Base-by-base conservation (phyloP, 176 grass and related monocot genomes). In the Calamus simplicifolius region DNA sequence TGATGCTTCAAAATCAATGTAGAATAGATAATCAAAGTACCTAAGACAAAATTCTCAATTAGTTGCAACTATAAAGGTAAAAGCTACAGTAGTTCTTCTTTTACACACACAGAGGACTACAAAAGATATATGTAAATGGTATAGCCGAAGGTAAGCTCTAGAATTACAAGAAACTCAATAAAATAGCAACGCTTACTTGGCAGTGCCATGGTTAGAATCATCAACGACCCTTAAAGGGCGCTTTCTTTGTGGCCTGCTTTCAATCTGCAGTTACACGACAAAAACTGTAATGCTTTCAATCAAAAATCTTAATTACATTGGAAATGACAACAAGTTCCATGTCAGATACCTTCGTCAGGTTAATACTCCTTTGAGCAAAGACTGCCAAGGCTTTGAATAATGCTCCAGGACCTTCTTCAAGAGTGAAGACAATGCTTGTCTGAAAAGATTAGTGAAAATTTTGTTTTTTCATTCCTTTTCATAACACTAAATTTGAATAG, bases 1-100 rank as follows among this genome's bases (percentile, higher is more conserved):
- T 3, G 87, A 90, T 29, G 82, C 79, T 64, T 86, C 71, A 21
- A 90, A 85, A 63, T 90, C 87, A 29, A 74, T 62, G 25, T 74
- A 85, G 68, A 90, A 82, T 59, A 80, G 74, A 78, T 86, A 90
- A 56, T 86, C 74, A 30, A 85, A 86, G 59, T 67, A 75, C 82
- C 82, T 90, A 53, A 14, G 51, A 48, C 18, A 60, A 18, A 72
- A 6, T 10, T 16, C 19, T 21, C 13, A 72, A 18, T 31, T 62
- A n/a, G 54, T 8, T 6, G 5, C 19, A 25, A 15, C 19, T 23
- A 31, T 18, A 50, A 62, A 27, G 35, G 12, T 23, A 14, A 14
- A 50, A 63, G 16, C 1, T 43, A 80, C 35, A 58, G 18, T 53
- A 15, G 31, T 51, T 54, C 16, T 14, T 2, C 21, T 23, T 23